phyloP scores from a whole-genome alignment of 352 stramenopile species.

The Phytopythium oedochilum region DNA sequence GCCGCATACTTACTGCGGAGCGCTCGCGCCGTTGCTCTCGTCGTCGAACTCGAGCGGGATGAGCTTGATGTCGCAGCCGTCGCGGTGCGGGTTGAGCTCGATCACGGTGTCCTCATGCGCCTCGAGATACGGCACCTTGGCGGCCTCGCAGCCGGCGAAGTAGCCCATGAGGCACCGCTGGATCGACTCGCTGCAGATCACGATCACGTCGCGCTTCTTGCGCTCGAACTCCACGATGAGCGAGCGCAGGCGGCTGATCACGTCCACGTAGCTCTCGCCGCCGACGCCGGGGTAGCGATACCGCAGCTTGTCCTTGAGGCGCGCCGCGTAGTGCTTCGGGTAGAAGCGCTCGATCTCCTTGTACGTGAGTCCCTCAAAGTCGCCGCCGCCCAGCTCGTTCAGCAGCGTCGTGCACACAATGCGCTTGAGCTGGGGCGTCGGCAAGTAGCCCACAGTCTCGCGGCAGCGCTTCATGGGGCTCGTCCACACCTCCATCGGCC shows the following conservation, averaged over 20 bases:
- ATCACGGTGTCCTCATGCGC: constrained; percentile 70
- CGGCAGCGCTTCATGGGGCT: constrained; percentile 80
- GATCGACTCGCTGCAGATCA: constrained; percentile 81
- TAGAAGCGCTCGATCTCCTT: constrained; percentile 83
- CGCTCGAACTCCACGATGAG: constrained; percentile 92
- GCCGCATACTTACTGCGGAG: not conserved
- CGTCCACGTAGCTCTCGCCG: constrained; percentile 92
- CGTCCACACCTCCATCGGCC: constrained; percentile 73
- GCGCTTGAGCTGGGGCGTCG: constrained; percentile 61
- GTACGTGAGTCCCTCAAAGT: constrained; percentile 88
- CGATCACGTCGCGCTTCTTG: constrained; percentile 85
- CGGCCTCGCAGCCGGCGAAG: constrained; percentile 67
- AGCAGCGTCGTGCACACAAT: constrained; percentile 87
- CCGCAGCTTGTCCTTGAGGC: constrained; percentile 87
- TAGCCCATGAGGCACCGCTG: constrained; percentile 78
- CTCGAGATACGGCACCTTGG: constrained; percentile 68
- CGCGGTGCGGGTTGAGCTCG: constrained; percentile 75
- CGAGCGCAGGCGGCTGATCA: constrained; percentile 89
- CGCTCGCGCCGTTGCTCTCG: not conserved
- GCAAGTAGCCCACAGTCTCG: constrained; percentile 68
- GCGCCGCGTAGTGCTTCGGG: constrained; percentile 82
- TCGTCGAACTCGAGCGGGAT: constrained; percentile 66
- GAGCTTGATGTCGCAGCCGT: constrained; percentile 81
- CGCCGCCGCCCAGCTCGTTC: constrained; percentile 88
- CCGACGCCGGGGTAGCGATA: constrained; percentile 89